These are phyloP conservation scores for Trichocladium uniseriatum DNA, from an alignment of 495 filamentous ascomycete genomes.

Conservation along the genomic window DNA sequence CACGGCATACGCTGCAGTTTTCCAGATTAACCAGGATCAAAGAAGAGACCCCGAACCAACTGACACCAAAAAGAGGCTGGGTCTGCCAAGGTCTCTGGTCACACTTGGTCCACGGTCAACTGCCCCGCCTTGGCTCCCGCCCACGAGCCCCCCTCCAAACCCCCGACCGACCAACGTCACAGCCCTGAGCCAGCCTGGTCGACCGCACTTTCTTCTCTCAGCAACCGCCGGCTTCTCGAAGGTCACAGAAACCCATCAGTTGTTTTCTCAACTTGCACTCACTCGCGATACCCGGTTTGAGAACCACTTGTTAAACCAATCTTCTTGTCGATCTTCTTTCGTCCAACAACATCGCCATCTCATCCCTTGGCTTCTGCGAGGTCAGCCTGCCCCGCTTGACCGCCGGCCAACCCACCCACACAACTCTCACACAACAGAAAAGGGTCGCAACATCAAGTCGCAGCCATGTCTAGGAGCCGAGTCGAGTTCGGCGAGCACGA, in stretches of 20 bases:
- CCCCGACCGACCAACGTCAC: conserved; percentile 12
- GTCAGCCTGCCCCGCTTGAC: conserved; percentile 3
- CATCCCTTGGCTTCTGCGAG: neutral
- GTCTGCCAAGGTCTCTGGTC: conserved; percentile 16
- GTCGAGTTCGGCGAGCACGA: conserved; percentile 37
- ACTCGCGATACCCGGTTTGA: neutral
- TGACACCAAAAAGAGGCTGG: conserved; percentile 4
- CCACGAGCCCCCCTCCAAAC: conserved; percentile 8
- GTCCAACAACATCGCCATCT: neutral
- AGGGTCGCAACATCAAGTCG: conserved; percentile 5
- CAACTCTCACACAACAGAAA: neutral
- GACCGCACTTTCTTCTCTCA: neutral
- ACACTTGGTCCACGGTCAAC: conserved; percentile 5
- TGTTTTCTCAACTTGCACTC: neutral
- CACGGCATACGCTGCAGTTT: neutral
- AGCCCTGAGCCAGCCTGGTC: conserved; percentile 10
- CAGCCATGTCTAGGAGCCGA: conserved; percentile 24
- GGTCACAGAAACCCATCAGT: neutral
- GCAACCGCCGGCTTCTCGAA: neutral
- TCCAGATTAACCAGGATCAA: neutral
- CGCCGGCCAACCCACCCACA: conserved; percentile 5
- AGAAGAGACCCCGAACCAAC: neutral
- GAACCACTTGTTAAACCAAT: neutral
- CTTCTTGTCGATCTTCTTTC: neutral
- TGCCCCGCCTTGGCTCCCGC: conserved; percentile 12